These are phyloP conservation scores for Tolypocladium endophyticum DNA, from an alignment of 2,329 filamentous ascomycete genomes.

Conservation along the genomic window DNA sequence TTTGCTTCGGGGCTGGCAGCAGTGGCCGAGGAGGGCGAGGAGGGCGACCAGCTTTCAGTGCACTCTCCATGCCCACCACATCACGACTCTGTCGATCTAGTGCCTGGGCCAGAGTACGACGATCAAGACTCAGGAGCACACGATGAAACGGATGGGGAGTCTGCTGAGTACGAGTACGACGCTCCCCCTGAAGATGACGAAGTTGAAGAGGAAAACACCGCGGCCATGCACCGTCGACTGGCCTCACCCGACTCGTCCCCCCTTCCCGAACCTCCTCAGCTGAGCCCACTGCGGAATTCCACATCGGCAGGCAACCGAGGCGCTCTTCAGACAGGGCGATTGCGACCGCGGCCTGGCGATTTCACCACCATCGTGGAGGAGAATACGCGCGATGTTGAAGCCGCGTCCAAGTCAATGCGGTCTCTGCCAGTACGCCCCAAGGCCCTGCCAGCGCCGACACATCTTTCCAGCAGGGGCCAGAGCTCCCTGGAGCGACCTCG, in stretches of 20 bases:
- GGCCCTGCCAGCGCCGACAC: slow-evolving; percentile 1
- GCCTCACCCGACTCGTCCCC: slow-evolving; percentile 30
- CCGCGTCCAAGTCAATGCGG: slow-evolving; percentile 15
- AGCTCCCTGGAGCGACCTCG: slow-evolving; percentile 9
- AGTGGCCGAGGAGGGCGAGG: slow-evolving; percentile 36
- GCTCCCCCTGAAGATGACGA: slow-evolving; percentile 31
- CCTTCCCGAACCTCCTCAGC: slow-evolving; percentile 33
- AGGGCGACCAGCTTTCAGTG: slow-evolving; percentile 11
- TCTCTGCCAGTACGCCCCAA: slow-evolving; percentile 13
- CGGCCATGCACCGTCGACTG: slow-evolving; percentile 11
- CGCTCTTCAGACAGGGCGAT: slow-evolving; percentile 11
- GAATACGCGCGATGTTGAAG: slow-evolving; percentile 30
- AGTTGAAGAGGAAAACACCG: slow-evolving; percentile 30
- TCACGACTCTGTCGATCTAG: slow-evolving; percentile 7
- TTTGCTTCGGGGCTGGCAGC: slow-evolving; percentile 30
- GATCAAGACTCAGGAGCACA: slow-evolving; percentile 14
- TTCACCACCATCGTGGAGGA: slow-evolving; percentile 38
- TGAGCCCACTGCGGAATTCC: slow-evolving; percentile 42
- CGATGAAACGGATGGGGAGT: neutral
- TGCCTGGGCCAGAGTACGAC: slow-evolving; percentile 13
- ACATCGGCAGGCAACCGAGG: slow-evolving; percentile 39
- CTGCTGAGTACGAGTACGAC: slow-evolving; percentile 34
- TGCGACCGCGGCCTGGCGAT: slow-evolving; percentile 24
- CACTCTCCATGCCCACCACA: slow-evolving; percentile 17
- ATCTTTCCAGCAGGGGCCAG: neutral